A percentile compares a stretch with the other conserved stretches of the same genome.
These are phyloP conservation scores for Helianthus annuus DNA, from an alignment of 129 eudicot genomes.

Conservation along the genomic window DNA sequence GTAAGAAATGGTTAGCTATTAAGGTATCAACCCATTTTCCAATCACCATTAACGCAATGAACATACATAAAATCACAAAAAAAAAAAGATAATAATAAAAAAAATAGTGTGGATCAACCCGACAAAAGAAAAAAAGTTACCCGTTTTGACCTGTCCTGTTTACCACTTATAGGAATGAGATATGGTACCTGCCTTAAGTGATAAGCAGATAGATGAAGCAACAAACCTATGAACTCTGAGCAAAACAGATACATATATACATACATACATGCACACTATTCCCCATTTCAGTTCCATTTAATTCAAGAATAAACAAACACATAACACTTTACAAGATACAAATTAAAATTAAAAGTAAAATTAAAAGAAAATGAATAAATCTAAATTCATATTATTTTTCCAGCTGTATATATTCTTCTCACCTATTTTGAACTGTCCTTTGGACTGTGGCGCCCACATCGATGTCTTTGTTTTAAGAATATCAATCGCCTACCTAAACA, in stretches of 20 bases:
- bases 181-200: neutral
- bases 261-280: conserved; percentile 24
- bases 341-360: conserved; percentile 15
- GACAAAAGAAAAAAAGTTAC: too few species aligned
- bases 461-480: conserved; percentile 12
- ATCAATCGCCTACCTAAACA: conserved; percentile 32
- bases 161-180: too few species aligned
- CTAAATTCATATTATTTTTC: conserved; percentile 24
- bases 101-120: too few species aligned
- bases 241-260: conserved; percentile 11
- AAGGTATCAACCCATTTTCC: too few species aligned
- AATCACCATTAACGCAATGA: too few species aligned
- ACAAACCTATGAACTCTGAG: conserved; percentile 15
- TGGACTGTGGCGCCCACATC: conserved; percentile 1
- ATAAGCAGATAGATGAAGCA: neutral
- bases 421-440: conserved; percentile 26
- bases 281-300: conserved; percentile 9
- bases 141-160: too few species aligned
- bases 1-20: too few species aligned
- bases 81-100: too few species aligned
- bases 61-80: too few species aligned
- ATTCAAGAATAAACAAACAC: conserved; percentile 15
- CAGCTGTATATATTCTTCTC: conserved; percentile 19
- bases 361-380: conserved; percentile 30
- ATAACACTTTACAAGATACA: conserved; percentile 33